A percentile compares a stretch with the other conserved stretches of the same genome.
These are phyloP conservation scores for Filosporella fistucella DNA, from an alignment of 495 filamentous ascomycete species.

Conservation along the genomic window DNA sequence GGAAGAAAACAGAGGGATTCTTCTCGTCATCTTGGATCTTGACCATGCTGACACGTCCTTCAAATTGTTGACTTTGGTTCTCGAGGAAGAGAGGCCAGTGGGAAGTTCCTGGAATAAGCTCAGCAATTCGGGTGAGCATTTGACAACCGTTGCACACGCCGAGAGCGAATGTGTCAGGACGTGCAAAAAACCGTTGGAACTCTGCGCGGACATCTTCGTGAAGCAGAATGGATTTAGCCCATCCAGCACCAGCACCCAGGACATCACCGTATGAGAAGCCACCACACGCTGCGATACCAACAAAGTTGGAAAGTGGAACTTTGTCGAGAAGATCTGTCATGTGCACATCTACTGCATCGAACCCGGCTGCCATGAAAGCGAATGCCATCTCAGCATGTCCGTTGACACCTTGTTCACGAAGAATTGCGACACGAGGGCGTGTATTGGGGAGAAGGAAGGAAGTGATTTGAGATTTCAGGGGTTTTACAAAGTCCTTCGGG, in stretches of 20 bases:
- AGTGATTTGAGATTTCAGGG: constrained; percentile 63
- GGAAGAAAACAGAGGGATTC: constrained; percentile 77
- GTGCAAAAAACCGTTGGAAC: constrained; percentile 82
- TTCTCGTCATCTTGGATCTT: constrained; percentile 57
- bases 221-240: constrained; percentile 91
- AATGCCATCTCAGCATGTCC: constrained; percentile 97
- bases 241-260: constrained; percentile 89
- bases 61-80: constrained; percentile 88
- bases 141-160: constrained; percentile 98
- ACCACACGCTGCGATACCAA: constrained; percentile 88
- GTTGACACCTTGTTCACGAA: constrained; percentile 93
- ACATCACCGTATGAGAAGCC: constrained; percentile 98
- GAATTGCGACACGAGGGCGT: constrained; percentile 84
- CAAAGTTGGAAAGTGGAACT: constrained; percentile 73
- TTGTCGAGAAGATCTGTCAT: constrained; percentile 90
- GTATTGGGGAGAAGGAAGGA: constrained; percentile 60
- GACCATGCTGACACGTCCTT: constrained; percentile 87
- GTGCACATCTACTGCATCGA: constrained; percentile 89
- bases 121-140: constrained; percentile 80
- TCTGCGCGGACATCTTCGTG: constrained; percentile 71
- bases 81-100: constrained; percentile 85
- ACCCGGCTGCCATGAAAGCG: constrained; percentile 87
- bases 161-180: constrained; percentile 84
- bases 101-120: constrained; percentile 78
- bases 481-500: constrained; percentile 69